phyloP scores from a whole-genome alignment of 805 yeast species.

The Kazachstania bromeliacearum region DNA sequence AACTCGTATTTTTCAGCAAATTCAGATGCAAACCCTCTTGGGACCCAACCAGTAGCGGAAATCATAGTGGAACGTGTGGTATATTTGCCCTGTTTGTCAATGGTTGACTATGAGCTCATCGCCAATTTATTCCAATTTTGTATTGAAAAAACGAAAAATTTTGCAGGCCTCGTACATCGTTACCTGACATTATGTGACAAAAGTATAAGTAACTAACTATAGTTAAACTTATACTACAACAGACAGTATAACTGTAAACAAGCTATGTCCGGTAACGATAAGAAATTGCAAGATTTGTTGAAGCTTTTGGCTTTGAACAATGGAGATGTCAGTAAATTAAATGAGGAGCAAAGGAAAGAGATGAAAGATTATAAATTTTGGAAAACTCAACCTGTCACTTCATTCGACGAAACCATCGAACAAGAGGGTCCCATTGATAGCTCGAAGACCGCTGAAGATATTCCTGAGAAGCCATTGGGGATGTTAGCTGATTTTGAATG shows the following conservation, averaged over 20 bases:
- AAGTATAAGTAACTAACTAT: no score
- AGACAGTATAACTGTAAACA: no score
- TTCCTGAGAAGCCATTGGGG: constrained; percentile 62
- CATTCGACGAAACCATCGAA: constrained; percentile 55
- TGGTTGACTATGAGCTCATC: constrained; percentile 1
- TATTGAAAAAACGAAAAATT: constrained; percentile 2
- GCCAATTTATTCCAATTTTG: constrained; percentile 4
- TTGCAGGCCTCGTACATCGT: no score
- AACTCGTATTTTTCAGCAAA: constrained; percentile 83
- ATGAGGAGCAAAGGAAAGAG: constrained; percentile 37
- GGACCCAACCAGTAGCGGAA: constrained; percentile 91
- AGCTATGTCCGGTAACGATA: no score
- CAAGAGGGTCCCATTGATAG: constrained; percentile 77
- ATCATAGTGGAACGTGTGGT: constrained; percentile 68
- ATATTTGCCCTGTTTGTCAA: no score
- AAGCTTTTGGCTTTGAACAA: constrained; percentile 26
- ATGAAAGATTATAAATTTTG: constrained; percentile 93
- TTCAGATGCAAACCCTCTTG: constrained; percentile 90
- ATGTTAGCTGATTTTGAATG: constrained; percentile 80
- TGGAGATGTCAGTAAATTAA: constrained; percentile 21
- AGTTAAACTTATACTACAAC: no score
- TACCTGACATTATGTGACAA: neutral
- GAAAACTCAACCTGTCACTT: constrained; percentile 94
- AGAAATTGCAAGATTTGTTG: constrained; percentile 43
- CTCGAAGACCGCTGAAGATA: constrained; percentile 57